Conservation (phyloP, 441 rosid species). For the Euphorbia schlechtendalii region DNA sequence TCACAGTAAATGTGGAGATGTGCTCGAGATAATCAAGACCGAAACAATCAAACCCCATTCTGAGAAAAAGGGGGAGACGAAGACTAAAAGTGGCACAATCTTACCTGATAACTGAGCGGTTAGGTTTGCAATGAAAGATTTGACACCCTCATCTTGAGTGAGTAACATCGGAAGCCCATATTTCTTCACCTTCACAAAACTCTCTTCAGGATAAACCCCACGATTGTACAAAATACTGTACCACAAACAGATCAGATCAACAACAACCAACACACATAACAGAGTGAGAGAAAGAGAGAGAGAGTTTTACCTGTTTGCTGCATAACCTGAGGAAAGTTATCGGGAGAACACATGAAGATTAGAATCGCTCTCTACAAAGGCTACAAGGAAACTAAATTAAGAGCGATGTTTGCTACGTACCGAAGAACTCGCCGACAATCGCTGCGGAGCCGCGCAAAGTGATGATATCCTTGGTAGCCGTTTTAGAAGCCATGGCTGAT, state of each 20-base stretch:
- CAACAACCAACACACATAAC: too few relatives aligned
- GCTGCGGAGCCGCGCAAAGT: constrained; percentile 95
- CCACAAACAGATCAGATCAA: too few relatives aligned
- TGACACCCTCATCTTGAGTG: constrained; percentile 82
- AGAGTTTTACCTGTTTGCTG: constrained; percentile 74
- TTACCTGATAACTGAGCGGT: constrained; percentile 74
- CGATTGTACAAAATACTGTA: constrained; percentile 75
- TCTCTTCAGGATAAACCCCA: constrained; percentile 87
- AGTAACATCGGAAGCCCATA: constrained; percentile 90
- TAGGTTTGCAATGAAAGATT: constrained; percentile 59
- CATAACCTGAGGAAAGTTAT: constrained; percentile 58
- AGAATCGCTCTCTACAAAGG: too few relatives aligned
- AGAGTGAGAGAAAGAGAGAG: background rate
- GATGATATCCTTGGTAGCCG: constrained; percentile 81
- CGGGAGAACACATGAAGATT: constrained; percentile 7
- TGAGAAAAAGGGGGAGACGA: background rate
- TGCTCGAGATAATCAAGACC: background rate
- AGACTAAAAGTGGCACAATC: background rate
- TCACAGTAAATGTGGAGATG: background rate
- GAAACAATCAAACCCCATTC: background rate
- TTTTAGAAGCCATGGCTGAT: constrained; percentile 63
- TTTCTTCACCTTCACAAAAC: constrained; percentile 82
- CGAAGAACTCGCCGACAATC: constrained; percentile 90
- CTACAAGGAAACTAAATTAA: too few relatives aligned
- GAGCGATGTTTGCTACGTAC: constrained; percentile 40